These are phyloP conservation scores for Pythium volutum DNA, from an alignment of 352 stramenopile species.

Conservation along the genomic window DNA sequence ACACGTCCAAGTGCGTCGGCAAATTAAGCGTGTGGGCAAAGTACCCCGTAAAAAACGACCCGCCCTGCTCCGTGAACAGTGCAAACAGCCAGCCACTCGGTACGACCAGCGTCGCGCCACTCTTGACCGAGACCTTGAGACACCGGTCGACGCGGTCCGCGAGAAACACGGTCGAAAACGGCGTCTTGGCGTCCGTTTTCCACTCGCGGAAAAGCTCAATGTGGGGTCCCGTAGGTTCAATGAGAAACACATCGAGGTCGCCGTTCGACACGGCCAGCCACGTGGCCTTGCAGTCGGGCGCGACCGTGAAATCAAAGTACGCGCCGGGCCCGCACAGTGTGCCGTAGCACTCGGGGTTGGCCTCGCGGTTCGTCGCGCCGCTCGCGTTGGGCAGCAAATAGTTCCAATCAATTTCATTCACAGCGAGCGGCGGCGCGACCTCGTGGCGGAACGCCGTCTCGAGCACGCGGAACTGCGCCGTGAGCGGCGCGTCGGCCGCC, in stretches of 20 bases:
- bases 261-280: constrained; percentile 69
- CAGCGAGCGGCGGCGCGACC: constrained; percentile 42
- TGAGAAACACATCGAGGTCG: constrained; percentile 62
- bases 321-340: constrained; percentile 45
- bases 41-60: constrained; percentile 53
- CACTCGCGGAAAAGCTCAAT: constrained; percentile 57
- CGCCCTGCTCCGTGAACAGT: constrained; percentile 49
- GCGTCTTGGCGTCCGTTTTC: constrained; percentile 34
- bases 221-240: constrained; percentile 49
- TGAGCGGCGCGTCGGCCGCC: constrained; percentile 32
- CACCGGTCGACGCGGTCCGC: constrained; percentile 66
- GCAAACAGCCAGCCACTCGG: constrained; percentile 72
- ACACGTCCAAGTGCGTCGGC: constrained; percentile 41
- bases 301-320: constrained; percentile 70
- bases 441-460: constrained; percentile 38
- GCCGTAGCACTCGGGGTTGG: constrained; percentile 56
- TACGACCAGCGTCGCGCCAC: constrained; percentile 49
- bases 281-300: constrained; percentile 42
- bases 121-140: constrained; percentile 59
- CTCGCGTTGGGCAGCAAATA: constrained; percentile 23
- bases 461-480: constrained; percentile 52
- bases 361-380: constrained; percentile 15
- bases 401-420: constrained; percentile 58
- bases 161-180: constrained; percentile 49
- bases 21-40: constrained; percentile 56